Percentiles rank a stretch among this genome's conserved stretches.
Conservation (phyloP, 192 early-diverging fungal species). For the Rhizoclosmatium globosum region DNA sequence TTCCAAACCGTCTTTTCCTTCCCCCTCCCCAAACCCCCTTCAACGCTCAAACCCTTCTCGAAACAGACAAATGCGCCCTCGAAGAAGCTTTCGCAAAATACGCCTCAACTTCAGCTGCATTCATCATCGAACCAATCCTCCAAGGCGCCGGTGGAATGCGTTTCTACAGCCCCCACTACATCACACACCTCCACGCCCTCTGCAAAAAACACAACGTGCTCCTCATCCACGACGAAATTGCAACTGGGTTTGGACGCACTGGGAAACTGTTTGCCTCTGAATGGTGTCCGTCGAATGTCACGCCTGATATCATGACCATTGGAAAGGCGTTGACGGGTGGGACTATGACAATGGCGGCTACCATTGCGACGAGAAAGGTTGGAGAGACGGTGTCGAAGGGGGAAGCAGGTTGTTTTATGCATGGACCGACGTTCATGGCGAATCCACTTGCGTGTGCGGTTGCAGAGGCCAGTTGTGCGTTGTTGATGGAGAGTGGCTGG, state of each 20-base stretch:
- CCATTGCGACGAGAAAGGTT: constrained; percentile 68
- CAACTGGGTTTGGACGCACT: constrained; percentile 44
- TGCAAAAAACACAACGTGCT: constrained; percentile 57
- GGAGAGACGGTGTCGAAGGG: constrained; percentile 72
- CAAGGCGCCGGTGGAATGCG: constrained; percentile 89
- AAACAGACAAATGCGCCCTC: constrained; percentile 50
- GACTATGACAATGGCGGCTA: constrained; percentile 73
- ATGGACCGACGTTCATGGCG: constrained; percentile 86
- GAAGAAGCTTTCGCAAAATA: constrained; percentile 12
- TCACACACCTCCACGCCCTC: constrained; percentile 66
- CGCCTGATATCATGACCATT: constrained; percentile 79
- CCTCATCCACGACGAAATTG: constrained; percentile 86
- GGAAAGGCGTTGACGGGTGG: constrained; percentile 84
- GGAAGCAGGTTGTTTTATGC: constrained; percentile 76
- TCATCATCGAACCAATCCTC: constrained; percentile 80
- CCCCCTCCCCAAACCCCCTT: constrained; percentile 24
- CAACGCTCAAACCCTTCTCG: constrained; percentile 42
- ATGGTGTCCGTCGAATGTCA: constrained; percentile 40
- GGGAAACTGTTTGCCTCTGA: constrained; percentile 32
- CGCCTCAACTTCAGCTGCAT: constrained; percentile 38
- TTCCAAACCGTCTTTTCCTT: constrained; percentile 26
- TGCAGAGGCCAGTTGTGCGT: constrained; percentile 49
- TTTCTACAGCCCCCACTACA: constrained; percentile 81
- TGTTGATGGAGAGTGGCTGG: constrained; percentile 24
- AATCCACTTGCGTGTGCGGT: constrained; percentile 83